Percentiles rank a stretch among this genome's conserved stretches.
phyloP scores from a whole-genome alignment of 2,329 filamentous ascomycete species.

The Knufia petricola region DNA sequence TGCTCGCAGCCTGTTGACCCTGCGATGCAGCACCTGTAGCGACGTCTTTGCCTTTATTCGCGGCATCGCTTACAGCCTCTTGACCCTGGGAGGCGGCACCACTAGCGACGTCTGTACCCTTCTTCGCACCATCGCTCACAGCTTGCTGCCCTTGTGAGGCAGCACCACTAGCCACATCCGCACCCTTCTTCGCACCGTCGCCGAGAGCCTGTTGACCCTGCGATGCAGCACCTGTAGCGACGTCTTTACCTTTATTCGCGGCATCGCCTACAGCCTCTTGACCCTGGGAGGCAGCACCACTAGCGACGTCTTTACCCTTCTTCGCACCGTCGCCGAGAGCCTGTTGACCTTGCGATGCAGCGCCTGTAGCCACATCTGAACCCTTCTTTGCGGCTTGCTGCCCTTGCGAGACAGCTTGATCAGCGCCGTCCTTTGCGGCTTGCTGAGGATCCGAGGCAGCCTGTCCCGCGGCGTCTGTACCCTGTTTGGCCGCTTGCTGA shows the following conservation, averaged over 20 bases:
- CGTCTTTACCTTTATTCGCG: no score
- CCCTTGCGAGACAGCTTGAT: no score
- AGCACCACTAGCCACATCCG: not conserved
- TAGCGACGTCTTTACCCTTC: no score
- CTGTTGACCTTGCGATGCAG: no score
- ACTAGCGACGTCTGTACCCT: not conserved
- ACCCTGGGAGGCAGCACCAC: no score
- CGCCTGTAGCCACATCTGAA: no score
- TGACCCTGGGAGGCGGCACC: not conserved
- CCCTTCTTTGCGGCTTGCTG: not conserved
- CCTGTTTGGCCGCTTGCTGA: constrained; percentile 1
- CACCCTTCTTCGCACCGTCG: no score
- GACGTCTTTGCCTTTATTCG: not conserved
- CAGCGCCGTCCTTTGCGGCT: not conserved
- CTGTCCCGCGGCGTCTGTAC: not conserved
- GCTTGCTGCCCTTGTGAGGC: not conserved
- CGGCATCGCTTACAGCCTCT: not conserved
- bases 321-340: no score
- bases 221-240: not conserved
- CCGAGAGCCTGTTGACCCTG: no score
- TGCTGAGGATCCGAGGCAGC: not conserved
- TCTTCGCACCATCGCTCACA: no score
- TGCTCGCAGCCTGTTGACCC: not conserved
- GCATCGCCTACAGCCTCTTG: no score
- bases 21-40: not conserved